Conservation (phyloP, 495 filamentous ascomycete genomes). For the Lindgomyces ingoldianus region DNA sequence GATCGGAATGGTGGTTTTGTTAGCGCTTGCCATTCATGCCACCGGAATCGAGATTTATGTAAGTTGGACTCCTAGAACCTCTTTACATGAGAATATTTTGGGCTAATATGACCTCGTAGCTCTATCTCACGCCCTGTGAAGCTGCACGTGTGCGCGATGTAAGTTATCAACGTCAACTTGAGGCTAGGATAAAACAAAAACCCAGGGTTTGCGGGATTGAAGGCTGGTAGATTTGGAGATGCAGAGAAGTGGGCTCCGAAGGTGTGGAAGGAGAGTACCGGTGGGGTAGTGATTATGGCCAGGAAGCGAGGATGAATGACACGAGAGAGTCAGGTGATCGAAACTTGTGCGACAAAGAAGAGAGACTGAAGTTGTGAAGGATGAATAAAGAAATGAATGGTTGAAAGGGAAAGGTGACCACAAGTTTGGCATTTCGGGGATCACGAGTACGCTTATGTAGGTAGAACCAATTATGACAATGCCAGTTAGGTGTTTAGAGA, state of each 20-base stretch:
- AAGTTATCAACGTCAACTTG: slow-evolving; percentile 55
- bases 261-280: neutral
- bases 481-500: neutral
- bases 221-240: slow-evolving; percentile 51
- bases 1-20: slow-evolving; percentile 50
- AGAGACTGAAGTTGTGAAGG: too few species aligned
- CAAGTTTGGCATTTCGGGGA: too few species aligned
- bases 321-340: too few species aligned
- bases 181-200: slow-evolving; percentile 52
- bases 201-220: slow-evolving; percentile 53
- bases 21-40: slow-evolving; percentile 50
- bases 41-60: slow-evolving; percentile 53
- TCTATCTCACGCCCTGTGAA: slow-evolving; percentile 55
- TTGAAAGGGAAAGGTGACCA: too few species aligned
- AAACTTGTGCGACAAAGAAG: too few species aligned
- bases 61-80: neutral
- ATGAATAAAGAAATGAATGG: too few species aligned
- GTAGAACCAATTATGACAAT: too few species aligned
- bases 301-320: neutral
- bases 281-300: neutral
- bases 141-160: slow-evolving; percentile 51
- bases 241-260: slow-evolving; percentile 30
- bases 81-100: neutral
- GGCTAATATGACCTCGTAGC: slow-evolving; percentile 10
- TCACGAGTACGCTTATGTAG: too few species aligned